These are phyloP conservation scores for Casaregolazyma suthepensis DNA, from an alignment of 1,139 yeast genomes.

Conservation along the genomic window DNA sequence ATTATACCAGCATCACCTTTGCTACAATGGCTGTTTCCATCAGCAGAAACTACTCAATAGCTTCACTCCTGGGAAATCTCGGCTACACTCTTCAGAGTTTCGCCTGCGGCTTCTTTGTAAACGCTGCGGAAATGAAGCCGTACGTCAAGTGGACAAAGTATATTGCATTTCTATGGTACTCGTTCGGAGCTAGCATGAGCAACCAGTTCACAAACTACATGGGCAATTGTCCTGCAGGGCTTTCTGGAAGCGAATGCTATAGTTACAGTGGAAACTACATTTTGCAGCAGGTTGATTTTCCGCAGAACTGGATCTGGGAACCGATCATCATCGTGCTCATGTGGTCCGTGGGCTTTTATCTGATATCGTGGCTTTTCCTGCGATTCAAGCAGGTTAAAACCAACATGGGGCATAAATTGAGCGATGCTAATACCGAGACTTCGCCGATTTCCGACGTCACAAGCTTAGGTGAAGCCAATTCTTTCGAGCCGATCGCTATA, in stretches of 20 bases:
- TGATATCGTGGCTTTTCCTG: slow-evolving; percentile 41
- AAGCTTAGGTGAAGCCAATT: slow-evolving; percentile 1
- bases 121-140: slow-evolving; percentile 70
- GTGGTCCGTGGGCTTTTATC: slow-evolving; percentile 53
- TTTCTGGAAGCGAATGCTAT: slow-evolving; percentile 37
- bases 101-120: slow-evolving; percentile 79
- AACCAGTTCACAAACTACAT: slow-evolving; percentile 58
- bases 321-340: slow-evolving; percentile 59
- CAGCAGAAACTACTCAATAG: slow-evolving; percentile 58
- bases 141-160: slow-evolving; percentile 83
- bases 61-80: slow-evolving; percentile 57
- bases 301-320: slow-evolving; percentile 56
- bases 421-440: slow-evolving; percentile 7
- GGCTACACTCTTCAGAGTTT: slow-evolving; percentile 67
- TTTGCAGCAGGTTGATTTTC: slow-evolving; percentile 54
- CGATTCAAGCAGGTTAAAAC: slow-evolving; percentile 48
- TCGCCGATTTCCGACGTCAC: not conserved
- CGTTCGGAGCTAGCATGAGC: slow-evolving; percentile 61
- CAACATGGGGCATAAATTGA: slow-evolving; percentile 10
- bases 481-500: slow-evolving; percentile 14
- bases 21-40: slow-evolving; percentile 55
- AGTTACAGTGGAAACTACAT: slow-evolving; percentile 47
- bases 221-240: slow-evolving; percentile 51
- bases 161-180: slow-evolving; percentile 70
- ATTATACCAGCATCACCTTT: slow-evolving; percentile 49